Conservation (phyloP, 768 basidiomycete species). For the Hypholoma fasciculare region DNA sequence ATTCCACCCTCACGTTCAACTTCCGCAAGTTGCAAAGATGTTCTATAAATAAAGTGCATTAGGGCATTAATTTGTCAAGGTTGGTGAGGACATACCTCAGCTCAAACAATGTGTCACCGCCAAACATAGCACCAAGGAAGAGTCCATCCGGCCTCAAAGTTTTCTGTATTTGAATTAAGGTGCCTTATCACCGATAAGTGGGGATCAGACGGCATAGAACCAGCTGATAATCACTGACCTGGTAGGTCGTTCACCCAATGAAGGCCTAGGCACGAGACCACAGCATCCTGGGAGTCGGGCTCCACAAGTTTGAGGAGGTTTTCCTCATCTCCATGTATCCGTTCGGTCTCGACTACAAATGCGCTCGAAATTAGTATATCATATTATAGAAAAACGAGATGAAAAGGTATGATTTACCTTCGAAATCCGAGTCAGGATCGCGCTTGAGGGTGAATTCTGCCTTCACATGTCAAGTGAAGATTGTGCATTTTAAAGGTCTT, state of each 20-base stretch:
- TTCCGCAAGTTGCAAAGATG: constrained; percentile 92
- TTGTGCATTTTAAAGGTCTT: background rate
- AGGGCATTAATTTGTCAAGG: too few species aligned
- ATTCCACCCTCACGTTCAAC: constrained; percentile 93
- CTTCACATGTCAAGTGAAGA: constrained; percentile 5
- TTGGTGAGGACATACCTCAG: constrained; percentile 51
- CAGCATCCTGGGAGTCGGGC: constrained; percentile 82
- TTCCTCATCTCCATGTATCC: constrained; percentile 86
- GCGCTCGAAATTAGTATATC: background rate
- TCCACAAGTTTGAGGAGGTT: constrained; percentile 63
- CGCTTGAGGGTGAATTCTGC: constrained; percentile 71
- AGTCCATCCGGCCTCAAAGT: constrained; percentile 88
- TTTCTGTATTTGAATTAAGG: constrained; percentile 84
- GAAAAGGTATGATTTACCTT: constrained; percentile 51
- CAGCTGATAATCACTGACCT: constrained; percentile 43
- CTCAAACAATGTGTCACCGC: constrained; percentile 96
- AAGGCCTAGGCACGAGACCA: constrained; percentile 87
- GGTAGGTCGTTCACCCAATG: constrained; percentile 99
- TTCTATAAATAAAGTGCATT: constrained; percentile 43
- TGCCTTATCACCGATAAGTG: constrained; percentile 44
- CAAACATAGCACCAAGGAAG: constrained; percentile 92
- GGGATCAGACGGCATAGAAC: background rate
- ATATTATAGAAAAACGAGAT: background rate
- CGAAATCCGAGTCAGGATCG: constrained; percentile 78
- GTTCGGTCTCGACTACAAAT: constrained; percentile 67